Evolutionary conservation across 1,284 basidiomycete species (phyloP).

Genomic region (Tausonia pullulans): DNA sequence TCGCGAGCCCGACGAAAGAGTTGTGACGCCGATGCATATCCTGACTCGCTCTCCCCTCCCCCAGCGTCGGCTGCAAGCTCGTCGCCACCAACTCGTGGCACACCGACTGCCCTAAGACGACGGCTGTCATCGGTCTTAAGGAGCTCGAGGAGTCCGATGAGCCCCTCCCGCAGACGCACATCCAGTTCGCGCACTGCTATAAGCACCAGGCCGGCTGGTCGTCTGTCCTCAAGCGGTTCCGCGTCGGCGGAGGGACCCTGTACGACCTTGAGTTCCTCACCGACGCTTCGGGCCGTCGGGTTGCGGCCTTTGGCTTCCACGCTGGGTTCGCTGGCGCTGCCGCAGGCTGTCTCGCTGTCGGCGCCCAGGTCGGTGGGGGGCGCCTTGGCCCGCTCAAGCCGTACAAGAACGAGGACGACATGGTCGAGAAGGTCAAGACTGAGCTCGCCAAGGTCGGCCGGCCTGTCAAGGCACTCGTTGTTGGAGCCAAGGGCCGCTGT

Average conservation of each 20-base stretch:
- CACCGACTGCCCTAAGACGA: conserved; percentile 52
- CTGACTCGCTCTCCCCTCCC: not conserved
- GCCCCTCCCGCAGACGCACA: conserved; percentile 84
- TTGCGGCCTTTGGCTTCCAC: conserved; percentile 98
- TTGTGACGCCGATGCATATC: too few relatives aligned
- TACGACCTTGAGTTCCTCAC: conserved; percentile 97
- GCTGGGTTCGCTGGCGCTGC: conserved; percentile 97
- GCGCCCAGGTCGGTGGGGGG: conserved; percentile 49
- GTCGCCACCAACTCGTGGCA: conserved; percentile 88
- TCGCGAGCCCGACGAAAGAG: too few relatives aligned
- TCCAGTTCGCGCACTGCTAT: conserved; percentile 99
- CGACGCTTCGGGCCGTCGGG: conserved; percentile 71
- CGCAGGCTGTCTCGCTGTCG: conserved; percentile 75
- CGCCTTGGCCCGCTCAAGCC: conserved; percentile 60
- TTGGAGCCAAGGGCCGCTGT: conserved; percentile 91
- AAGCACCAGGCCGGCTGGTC: conserved; percentile 94
- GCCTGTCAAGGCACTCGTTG: conserved; percentile 79
- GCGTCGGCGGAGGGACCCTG: conserved; percentile 71
- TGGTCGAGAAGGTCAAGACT: conserved; percentile 61
- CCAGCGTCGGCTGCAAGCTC: conserved; percentile 77
- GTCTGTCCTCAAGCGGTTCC: conserved; percentile 76
- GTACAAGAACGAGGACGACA: conserved; percentile 67
- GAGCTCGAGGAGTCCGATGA: conserved; percentile 74
- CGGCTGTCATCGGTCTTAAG: conserved; percentile 92
- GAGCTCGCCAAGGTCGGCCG: conserved; percentile 45